A percentile compares a stretch with the other conserved stretches of the same genome.
Conservation (phyloP, 2,329 filamentous ascomycete genomes). For the Tympanopsis confertula region DNA sequence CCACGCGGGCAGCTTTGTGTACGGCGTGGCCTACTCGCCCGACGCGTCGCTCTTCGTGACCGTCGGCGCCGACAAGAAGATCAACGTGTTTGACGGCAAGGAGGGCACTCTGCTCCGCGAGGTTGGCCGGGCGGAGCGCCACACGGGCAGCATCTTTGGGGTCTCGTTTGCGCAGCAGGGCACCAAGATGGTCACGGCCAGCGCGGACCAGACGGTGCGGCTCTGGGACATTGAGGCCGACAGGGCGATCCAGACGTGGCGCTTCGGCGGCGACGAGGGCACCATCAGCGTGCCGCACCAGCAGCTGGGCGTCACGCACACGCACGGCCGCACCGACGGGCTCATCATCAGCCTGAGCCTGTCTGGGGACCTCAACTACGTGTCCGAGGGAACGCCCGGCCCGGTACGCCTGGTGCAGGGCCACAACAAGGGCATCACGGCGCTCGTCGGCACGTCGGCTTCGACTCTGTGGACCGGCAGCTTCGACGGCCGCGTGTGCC, state of each 20-base stretch:
- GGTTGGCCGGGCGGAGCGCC: slow-evolving; percentile 65
- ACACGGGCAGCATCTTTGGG: slow-evolving; percentile 85
- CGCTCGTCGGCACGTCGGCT: slow-evolving; percentile 47
- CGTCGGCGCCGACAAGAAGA: slow-evolving; percentile 82
- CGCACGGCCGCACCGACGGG: slow-evolving; percentile 68
- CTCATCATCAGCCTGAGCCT: slow-evolving; percentile 84
- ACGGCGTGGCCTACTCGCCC: slow-evolving; percentile 78
- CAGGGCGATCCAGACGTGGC: slow-evolving; percentile 71
- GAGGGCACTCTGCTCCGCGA: slow-evolving; percentile 71
- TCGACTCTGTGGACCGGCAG: slow-evolving; percentile 75
- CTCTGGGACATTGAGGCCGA: slow-evolving; percentile 83
- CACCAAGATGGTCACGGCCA: slow-evolving; percentile 77
- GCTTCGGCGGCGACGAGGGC: slow-evolving; percentile 60
- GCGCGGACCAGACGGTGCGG: slow-evolving; percentile 87
- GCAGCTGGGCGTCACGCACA: slow-evolving; percentile 90
- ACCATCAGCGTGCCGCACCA: slow-evolving; percentile 66
- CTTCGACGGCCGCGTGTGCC: slow-evolving; percentile 77
- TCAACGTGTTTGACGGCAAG: slow-evolving; percentile 94
- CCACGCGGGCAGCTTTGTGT: slow-evolving; percentile 76
- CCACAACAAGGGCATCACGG: slow-evolving; percentile 84
- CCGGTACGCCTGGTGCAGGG: slow-evolving; percentile 68
- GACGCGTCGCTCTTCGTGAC: slow-evolving; percentile 74
- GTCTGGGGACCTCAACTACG: slow-evolving; percentile 80
- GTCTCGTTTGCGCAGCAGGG: slow-evolving; percentile 85
- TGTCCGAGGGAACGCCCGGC: slow-evolving; percentile 58